A percentile compares a stretch with the other conserved stretches of the same genome.
Evolutionary conservation across 352 stramenopile genomes (phyloP).

Genomic region (Globisporangium megalacanthum): DNA sequence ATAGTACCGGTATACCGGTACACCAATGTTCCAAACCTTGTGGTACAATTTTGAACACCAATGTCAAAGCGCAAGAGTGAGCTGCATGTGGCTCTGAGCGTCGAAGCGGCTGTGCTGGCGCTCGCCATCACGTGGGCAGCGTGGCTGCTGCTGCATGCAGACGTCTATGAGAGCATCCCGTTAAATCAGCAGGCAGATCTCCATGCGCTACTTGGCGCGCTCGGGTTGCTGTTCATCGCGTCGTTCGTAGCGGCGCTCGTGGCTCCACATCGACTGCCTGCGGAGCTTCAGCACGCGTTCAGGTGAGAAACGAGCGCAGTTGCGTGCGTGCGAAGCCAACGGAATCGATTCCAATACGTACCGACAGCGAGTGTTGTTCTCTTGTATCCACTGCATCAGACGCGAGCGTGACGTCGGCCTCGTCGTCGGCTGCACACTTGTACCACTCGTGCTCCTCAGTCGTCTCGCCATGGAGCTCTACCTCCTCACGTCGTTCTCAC

Average conservation of each 20-base stretch:
- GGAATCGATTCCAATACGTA: background rate
- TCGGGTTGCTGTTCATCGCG: slow-evolving; percentile 4
- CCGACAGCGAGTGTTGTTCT: background rate
- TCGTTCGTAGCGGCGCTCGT: background rate
- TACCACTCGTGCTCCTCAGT: slow-evolving; percentile 53
- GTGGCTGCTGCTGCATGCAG: background rate
- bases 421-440: slow-evolving; percentile 50
- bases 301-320: background rate
- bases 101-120: slow-evolving; percentile 5
- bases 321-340: too few species aligned
- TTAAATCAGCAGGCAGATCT: background rate
- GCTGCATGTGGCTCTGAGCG: slow-evolving; percentile 3
- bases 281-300: slow-evolving; percentile 5
- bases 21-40: too few species aligned
- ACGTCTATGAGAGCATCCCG: background rate
- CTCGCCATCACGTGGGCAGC: slow-evolving; percentile 5
- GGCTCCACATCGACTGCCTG: slow-evolving; percentile 1
- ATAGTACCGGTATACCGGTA: too few species aligned
- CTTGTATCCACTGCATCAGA: slow-evolving; percentile 17
- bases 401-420: slow-evolving; percentile 51
- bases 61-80: background rate
- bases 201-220: background rate
- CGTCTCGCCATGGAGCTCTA: slow-evolving; percentile 39
- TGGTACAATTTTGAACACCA: too few species aligned
- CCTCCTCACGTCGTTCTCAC: slow-evolving; percentile 18